phyloP scores from a whole-genome alignment of 805 yeast species.

The Lachancea nothofagi region DNA sequence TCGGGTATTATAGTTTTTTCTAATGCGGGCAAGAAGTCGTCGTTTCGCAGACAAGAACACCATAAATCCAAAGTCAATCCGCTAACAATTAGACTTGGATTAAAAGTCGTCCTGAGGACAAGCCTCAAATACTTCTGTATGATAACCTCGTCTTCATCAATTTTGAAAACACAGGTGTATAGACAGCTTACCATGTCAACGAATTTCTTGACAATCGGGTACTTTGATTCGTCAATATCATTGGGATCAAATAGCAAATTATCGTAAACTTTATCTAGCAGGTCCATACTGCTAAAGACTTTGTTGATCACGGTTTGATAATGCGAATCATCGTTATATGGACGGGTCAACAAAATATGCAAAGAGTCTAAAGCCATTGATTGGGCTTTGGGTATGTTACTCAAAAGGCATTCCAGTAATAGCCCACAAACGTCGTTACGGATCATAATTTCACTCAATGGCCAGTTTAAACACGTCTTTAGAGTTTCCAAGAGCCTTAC shows the following conservation, averaged over 20 bases:
- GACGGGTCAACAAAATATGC: slow-evolving; percentile 80
- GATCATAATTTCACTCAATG: slow-evolving; percentile 68
- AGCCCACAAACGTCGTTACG: slow-evolving; percentile 59
- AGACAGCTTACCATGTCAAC: slow-evolving; percentile 72
- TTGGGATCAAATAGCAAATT: slow-evolving; percentile 50
- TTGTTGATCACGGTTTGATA: slow-evolving; percentile 73
- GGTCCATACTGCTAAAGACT: slow-evolving; percentile 73
- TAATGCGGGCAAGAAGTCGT: slow-evolving; percentile 48
- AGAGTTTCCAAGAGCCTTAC: slow-evolving; percentile 71
- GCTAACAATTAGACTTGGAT: slow-evolving; percentile 81
- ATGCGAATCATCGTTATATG: slow-evolving; percentile 59
- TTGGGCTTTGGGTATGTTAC: slow-evolving; percentile 61
- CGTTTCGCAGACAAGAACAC: slow-evolving; percentile 83
- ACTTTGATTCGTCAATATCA: slow-evolving; percentile 71
- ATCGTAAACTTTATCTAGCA: slow-evolving; percentile 61
- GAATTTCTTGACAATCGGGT: slow-evolving; percentile 78
- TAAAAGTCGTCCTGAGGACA: slow-evolving; percentile 74
- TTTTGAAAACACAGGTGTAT: slow-evolving; percentile 51
- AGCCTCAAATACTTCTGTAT: slow-evolving; percentile 62
- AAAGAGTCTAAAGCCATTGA: slow-evolving; percentile 86
- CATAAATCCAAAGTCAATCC: slow-evolving; percentile 90
- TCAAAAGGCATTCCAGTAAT: slow-evolving; percentile 52
- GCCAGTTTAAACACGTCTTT: slow-evolving; percentile 90
- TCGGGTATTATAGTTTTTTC: slow-evolving; percentile 53
- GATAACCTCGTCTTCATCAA: slow-evolving; percentile 45